Base-by-base conservation (phyloP, 768 basidiomycete species). In the Pulveroboletus frians region DNA sequence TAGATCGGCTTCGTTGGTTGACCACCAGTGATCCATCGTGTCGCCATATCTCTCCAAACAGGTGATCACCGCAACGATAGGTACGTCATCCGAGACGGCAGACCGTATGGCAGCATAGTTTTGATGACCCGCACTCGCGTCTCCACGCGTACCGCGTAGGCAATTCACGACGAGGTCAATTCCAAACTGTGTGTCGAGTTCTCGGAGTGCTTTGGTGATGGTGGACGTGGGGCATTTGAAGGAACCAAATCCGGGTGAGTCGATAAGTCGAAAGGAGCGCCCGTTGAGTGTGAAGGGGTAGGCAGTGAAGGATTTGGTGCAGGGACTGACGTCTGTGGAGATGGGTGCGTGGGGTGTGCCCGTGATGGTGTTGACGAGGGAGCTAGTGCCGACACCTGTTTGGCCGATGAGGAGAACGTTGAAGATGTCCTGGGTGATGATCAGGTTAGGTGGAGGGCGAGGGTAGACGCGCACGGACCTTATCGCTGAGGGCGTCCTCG, bases 11-110 rank as follows among this genome's bases (percentile, higher is more conserved):
- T 71, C 52, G 53, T 74, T 73, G 37, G 55, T 52, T 29, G 52
- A 53, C 74, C 73, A 75, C 74, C 75, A 76, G 36, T 62, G 61
- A 14, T 53, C 59, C 63, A 70, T 71, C 42, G 63, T 54, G 15
- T 59, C 55, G 15, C 61, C 37, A 29, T 62, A 65, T 32, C 60
- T 61, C 53, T 69, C 69, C 15, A 69, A 49, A 44, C 64, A 64
- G 1, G 61, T 69, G 9, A 69, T 50, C 11, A 66, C 62, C 0
- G 59, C 54, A 7, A 66, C 65, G 49, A 71, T 65, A 1, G 62
- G 64, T 2, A 68, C 66, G 32, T 66, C 63, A 30, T 62, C 63
- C 1, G 62, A 62, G n/a, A 63, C 60, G 1, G 63, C 62, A 1
- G 63, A 59, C 17, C 63, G 59, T 47, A 63, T 59, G 4, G 62